Evolutionary conservation across 345 rosid genomes (phyloP).

Genomic region (Physaria fendleri): DNA sequence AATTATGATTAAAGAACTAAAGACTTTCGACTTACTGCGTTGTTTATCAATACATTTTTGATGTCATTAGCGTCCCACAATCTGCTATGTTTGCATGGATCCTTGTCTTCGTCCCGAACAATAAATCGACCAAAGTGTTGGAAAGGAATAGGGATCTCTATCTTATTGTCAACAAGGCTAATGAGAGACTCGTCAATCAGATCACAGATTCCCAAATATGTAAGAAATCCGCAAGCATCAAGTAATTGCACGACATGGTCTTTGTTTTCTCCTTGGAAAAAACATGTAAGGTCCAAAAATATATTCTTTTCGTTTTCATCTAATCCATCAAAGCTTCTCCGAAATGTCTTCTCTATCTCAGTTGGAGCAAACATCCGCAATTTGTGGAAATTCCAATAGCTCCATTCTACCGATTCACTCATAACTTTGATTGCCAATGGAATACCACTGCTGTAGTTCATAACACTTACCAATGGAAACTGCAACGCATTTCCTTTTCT

Average conservation of each 20-base stretch:
- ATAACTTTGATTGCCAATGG: no score
- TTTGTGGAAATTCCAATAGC: no score
- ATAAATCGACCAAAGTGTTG: constrained; percentile 29
- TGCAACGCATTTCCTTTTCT: no score
- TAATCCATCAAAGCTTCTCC: constrained; percentile 24
- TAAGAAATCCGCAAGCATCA: constrained; percentile 4
- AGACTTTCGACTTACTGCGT: constrained; percentile 21
- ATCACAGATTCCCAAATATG: constrained; percentile 13
- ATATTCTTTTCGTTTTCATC: constrained; percentile 13
- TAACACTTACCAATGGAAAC: no score
- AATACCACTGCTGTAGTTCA: constrained; percentile 23
- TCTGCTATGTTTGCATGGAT: constrained; percentile 23
- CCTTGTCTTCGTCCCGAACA: constrained; percentile 1
- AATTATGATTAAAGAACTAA: no score
- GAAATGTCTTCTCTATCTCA: constrained; percentile 9
- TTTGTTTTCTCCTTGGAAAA: constrained; percentile 14
- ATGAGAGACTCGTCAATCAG: constrained; percentile 34
- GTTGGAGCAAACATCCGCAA: no score
- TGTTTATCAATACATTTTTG: constrained; percentile 7
- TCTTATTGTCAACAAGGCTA: background rate
- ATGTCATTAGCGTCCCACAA: constrained; percentile 28
- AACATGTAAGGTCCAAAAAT: constrained; percentile 39
- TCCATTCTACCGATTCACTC: no score
- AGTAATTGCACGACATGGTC: constrained; percentile 13
- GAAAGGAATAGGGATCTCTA: constrained; percentile 28